A percentile compares a stretch with the other conserved stretches of the same genome.
Conservation (phyloP, 306 rosid species). For the Malus orientalis region DNA sequence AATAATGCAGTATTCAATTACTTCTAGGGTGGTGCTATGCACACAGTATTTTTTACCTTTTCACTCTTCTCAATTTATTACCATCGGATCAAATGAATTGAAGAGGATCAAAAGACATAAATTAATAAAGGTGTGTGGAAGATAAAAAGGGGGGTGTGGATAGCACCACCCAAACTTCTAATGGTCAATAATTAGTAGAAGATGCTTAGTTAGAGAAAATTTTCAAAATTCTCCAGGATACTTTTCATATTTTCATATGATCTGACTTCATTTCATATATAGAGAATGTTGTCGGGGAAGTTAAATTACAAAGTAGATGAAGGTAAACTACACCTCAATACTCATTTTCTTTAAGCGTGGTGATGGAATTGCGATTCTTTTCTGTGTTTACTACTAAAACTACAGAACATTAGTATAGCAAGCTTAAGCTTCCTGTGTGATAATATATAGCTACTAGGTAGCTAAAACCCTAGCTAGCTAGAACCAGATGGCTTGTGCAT, state of each 20-base stretch:
- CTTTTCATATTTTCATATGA: neutral
- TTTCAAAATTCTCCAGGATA: neutral
- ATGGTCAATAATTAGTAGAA: neutral
- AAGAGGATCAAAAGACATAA: too few species aligned
- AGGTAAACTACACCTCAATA: neutral
- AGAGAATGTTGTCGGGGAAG: neutral
- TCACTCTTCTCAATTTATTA: too few species aligned
- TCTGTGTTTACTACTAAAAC: neutral
- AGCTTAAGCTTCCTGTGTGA: conserved; percentile 8
- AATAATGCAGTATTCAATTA: neutral
- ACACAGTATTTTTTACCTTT: too few species aligned
- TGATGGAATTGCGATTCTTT: conserved; percentile 6
- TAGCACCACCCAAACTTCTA: neutral
- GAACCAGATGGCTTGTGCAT: conserved; percentile 95
- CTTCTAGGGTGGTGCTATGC: neutral
- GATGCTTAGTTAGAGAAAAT: neutral
- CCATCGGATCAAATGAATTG: too few species aligned
- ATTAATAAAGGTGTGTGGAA: too few species aligned
- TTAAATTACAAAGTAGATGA: neutral
- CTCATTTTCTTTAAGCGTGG: conserved; percentile 13
- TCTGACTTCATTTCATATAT: conserved; percentile 7
- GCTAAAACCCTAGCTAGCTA: conserved; percentile 25
- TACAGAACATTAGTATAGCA: conserved; percentile 4
- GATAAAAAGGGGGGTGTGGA: too few species aligned
- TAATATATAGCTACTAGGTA: neutral